A percentile compares a stretch with the other conserved stretches of the same genome.
Conservation (phyloP, 2,329 filamentous ascomycete genomes). For the Fusarium aywerte region DNA sequence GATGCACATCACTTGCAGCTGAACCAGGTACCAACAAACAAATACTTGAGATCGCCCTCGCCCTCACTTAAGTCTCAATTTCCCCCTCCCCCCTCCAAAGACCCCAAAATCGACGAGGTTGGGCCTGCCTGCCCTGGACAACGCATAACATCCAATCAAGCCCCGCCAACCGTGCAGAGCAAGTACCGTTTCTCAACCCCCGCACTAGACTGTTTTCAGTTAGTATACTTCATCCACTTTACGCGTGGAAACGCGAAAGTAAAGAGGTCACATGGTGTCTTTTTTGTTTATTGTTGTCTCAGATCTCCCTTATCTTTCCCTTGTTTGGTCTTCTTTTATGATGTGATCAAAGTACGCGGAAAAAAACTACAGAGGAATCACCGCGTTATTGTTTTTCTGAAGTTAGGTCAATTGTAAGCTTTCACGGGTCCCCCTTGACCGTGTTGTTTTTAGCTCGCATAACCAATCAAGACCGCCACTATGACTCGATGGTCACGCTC, state of each 20-base stretch:
- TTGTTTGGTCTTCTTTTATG: constrained; percentile 1
- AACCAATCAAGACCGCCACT: constrained; percentile 24
- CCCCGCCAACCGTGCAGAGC: constrained; percentile 35
- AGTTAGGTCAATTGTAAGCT: not conserved
- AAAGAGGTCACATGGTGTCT: constrained; percentile 38
- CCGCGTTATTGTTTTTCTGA: constrained; percentile 4
- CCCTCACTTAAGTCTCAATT: constrained; percentile 6
- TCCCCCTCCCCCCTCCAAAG: constrained; percentile 23
- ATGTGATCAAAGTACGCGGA: constrained; percentile 16
- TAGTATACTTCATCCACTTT: constrained; percentile 32
- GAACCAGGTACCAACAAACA: constrained; percentile 3
- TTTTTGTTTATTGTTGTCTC: constrained; percentile 32
- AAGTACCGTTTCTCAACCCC: constrained; percentile 38
- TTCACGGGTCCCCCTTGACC: constrained; percentile 1
- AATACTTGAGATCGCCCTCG: not conserved
- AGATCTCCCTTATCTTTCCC: not conserved
- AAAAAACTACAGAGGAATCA: not conserved
- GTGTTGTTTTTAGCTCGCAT: constrained; percentile 14
- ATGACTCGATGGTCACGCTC: constrained; percentile 21
- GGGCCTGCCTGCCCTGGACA: constrained; percentile 27
- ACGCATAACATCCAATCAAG: constrained; percentile 42
- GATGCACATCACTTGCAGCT: constrained; percentile 13
- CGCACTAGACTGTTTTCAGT: constrained; percentile 29
- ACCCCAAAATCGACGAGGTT: constrained; percentile 42
- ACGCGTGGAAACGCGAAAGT: constrained; percentile 43